Base-by-base conservation (phyloP, 148 eudicot species). In the Persicaria maculosa region DNA sequence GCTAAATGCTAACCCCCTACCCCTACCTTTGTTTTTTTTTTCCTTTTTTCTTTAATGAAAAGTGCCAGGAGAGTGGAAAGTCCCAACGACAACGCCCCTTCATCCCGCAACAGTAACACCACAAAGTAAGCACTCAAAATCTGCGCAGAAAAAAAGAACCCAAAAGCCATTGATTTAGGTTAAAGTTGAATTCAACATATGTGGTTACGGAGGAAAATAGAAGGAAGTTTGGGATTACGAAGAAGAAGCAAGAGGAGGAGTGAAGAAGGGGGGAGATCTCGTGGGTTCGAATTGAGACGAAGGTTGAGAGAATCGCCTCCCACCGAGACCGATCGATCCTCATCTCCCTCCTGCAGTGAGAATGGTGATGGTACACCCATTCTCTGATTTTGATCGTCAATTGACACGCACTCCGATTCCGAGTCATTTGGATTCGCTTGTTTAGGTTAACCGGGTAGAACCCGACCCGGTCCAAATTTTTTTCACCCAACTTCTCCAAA, bases 51-150 rank as follows among this genome's bases (percentile, higher is more conserved):
- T n/a, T n/a, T n/a, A 19, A 94, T 76, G 74, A 94, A 94, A 9
- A 94, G 85, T 2, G 83, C 86, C 10, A 97, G 98, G 64, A 94
- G 90, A 74, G 87, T 85, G 15, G 84, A 84, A 20, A 94, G 75
- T 31, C 98, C 98, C 77, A 94, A 80, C 0, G 98, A 94, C 68
- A 94, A 85, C 7, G 91, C 98, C 15, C 98, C 98, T 86, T 94
- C 98, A 76, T 94, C 97, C 43, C 97, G 91, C 76, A 94, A 87
- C 4, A 97, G 98, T 47, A 94, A 79, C 15, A 94, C 93, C 80
- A 90, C 90, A 75, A 94, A 94, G 70, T 94, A 94, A 0, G 97
- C 98, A 73, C 98, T 90, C 68, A 94, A 80, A 77, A 91, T 85
- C 98, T 93, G 93, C 79, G 64, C 58, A 77, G 25, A 6, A 75